Evolutionary conservation across 352 stramenopile species (phyloP).

Genomic region (Globisporangium splendens): DNA sequence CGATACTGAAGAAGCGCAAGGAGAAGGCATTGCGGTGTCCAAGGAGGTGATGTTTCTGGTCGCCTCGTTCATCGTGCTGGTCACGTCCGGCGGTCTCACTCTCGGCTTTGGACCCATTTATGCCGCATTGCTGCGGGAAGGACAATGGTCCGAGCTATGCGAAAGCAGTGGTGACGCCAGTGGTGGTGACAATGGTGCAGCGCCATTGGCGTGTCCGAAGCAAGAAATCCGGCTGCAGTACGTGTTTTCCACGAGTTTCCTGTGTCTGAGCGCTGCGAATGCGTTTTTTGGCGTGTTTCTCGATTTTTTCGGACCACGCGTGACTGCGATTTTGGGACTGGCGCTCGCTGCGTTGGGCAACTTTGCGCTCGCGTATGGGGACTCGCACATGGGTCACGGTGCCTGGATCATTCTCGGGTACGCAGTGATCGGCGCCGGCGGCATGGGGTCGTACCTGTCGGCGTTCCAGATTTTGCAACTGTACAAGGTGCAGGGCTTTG

Average conservation of each 20-base stretch:
- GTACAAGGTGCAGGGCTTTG: conserved; percentile 68
- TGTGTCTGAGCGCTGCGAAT: conserved; percentile 78
- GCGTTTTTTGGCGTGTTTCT: conserved; percentile 75
- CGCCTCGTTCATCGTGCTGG: conserved; percentile 51
- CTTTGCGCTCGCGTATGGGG: conserved; percentile 48
- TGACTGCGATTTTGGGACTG: conserved; percentile 54
- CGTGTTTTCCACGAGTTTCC: conserved; percentile 73
- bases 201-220: conserved; percentile 32
- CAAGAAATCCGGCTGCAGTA: conserved; percentile 77
- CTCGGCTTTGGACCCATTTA: conserved; percentile 79
- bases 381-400: conserved; percentile 45
- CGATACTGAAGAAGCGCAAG: background rate
- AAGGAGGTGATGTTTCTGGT: conserved; percentile 68
- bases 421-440: conserved; percentile 59
- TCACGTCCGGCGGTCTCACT: conserved; percentile 67
- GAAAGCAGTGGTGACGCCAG: conserved; percentile 1
- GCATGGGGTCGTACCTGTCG: conserved; percentile 73
- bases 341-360: conserved; percentile 49
- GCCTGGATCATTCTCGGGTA: conserved; percentile 66
- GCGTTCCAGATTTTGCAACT: conserved; percentile 81
- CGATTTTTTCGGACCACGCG: conserved; percentile 57
- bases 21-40: conserved; percentile 20
- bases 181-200: background rate
- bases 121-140: conserved; percentile 55
- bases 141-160: conserved; percentile 70